Evolutionary conservation across 148 eudicot genomes (phyloP), one percentile per base, ranked within the genome.

Genomic region (Nepenthes gracilis): DNA sequence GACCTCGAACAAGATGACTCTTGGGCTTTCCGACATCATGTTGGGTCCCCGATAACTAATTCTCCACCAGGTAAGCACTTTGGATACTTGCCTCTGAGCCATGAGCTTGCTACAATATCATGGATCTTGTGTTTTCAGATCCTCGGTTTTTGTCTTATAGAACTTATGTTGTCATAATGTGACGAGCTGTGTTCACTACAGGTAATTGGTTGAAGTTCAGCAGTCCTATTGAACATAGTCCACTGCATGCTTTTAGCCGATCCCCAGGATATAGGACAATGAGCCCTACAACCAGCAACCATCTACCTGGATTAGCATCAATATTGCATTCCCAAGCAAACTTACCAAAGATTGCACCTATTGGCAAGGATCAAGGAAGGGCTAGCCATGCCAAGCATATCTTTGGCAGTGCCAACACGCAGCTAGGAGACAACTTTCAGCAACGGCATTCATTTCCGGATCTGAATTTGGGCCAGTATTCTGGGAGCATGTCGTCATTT

Each of bases 361-460:
- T 83, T 68, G 85, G 91, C 57, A 81, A 85, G 57, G 89, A 81
- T 51, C 72, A 52, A 33, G 74, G 78, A 54, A 76, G 85, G 73
- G 75, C 67, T 38, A 59, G 63, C 60, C 69, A 10, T 49, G n/a
- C 11, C 4, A 12, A 49, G 3, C 6, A 49, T 49, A 49, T 49
- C n/a, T 49, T 81, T 55, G 38, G 67, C 52, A 76, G 65, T 60
- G 50, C 78, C 59, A 68, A 58, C 61, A 49, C 79, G 33, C 81
- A 77, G 36, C 79, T 70, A 36, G 59, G 79, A 56, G 54, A 67
- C 48, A 65, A 69, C 58, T 77, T 68, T 63, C 83, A 77, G 69
- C 89, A 82, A 55, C 81, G 90, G 23, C 80, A 77, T 78, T 83
- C 93, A n/a, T 74, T 82, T 73, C 88, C 88, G 9, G 96, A 85